Evolutionary conservation across 129 eudicot genomes (phyloP).

Genomic region (Gnaphalium uliginosum): DNA sequence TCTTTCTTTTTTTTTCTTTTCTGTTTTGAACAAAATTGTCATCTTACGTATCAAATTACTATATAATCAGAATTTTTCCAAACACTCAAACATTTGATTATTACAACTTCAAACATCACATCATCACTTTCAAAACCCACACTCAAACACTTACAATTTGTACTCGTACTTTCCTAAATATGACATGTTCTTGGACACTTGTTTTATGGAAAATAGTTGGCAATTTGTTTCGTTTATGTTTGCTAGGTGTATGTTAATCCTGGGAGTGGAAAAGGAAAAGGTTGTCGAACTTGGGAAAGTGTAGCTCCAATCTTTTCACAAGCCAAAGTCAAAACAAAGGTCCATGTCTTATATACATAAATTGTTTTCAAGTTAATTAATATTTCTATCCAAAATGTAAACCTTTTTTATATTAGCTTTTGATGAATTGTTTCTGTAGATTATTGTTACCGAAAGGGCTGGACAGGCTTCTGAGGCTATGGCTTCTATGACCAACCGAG

Average conservation of each 20-base stretch:
- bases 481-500: conserved; percentile 68
- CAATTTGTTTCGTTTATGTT: conserved; percentile 35
- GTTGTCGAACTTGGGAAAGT: conserved; percentile 71
- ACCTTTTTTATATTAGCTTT: neutral
- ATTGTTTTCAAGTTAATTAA: neutral
- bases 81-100: neutral
- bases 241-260: conserved; percentile 91
- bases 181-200: conserved; percentile 5
- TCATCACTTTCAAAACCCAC: neutral
- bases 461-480: conserved; percentile 82
- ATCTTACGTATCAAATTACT: neutral
- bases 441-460: conserved; percentile 82
- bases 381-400: conserved; percentile 11
- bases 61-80: neutral
- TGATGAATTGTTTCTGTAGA: conserved; percentile 42
- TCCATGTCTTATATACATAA: conserved; percentile 19
- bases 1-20: neutral
- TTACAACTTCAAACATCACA: conserved; percentile 2
- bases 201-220: conserved; percentile 1
- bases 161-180: conserved; percentile 3
- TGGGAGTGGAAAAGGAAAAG: conserved; percentile 88
- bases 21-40: neutral
- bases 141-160: neutral
- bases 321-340: conserved; percentile 90
- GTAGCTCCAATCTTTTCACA: conserved; percentile 80